Conservation (phyloP, 2,329 filamentous ascomycete species). For the Alternaria incomplexa region DNA sequence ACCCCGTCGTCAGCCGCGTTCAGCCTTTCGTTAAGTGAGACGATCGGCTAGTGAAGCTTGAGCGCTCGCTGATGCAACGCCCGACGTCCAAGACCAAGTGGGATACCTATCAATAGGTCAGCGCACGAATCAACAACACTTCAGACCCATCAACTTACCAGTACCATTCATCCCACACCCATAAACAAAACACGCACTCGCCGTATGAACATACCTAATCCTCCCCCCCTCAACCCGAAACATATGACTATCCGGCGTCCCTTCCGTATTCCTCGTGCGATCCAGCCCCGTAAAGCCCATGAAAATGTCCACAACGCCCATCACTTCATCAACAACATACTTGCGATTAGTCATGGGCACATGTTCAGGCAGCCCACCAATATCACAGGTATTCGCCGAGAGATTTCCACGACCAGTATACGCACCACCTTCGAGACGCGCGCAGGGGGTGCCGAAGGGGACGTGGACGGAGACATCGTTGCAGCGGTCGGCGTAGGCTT, state of each 20-base stretch:
- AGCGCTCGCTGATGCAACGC: neutral
- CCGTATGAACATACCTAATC: constrained; percentile 34
- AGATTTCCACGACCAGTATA: constrained; percentile 22
- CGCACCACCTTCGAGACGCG: constrained; percentile 33
- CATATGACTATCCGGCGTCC: constrained; percentile 34
- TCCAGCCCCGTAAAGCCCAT: constrained; percentile 33
- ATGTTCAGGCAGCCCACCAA: constrained; percentile 14
- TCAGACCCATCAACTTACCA: neutral
- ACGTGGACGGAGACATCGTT: constrained; percentile 24
- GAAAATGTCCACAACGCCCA: constrained; percentile 31
- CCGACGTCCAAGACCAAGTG: neutral
- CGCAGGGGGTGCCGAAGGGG: constrained; percentile 31
- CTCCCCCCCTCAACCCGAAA: constrained; percentile 30
- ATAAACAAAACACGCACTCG: constrained; percentile 28
- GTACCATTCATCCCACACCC: constrained; percentile 31
- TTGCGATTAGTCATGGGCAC: constrained; percentile 26
- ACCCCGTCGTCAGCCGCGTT: no score
- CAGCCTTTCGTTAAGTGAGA: no score
- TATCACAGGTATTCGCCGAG: constrained; percentile 16
- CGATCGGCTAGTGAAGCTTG: neutral
- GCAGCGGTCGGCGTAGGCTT: constrained; percentile 35
- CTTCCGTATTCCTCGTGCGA: constrained; percentile 24
- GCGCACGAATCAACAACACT: neutral
- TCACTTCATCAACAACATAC: constrained; percentile 36
- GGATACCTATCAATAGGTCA: constrained; percentile 1